Base-by-base conservation (phyloP, 257 asterid species). In the Solanum verrucosum region DNA sequence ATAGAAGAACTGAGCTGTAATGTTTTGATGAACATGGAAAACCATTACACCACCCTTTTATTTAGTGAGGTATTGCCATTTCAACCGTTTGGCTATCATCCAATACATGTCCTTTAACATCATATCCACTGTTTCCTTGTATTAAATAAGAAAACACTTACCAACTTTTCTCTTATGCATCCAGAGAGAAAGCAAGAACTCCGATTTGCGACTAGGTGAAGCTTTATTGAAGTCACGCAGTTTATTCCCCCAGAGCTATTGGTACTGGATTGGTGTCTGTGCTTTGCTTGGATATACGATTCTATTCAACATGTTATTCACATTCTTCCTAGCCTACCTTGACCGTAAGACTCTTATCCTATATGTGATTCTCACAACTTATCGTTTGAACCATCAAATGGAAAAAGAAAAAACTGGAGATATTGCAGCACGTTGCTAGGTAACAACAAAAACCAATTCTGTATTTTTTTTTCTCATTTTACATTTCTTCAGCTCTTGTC, bases 211-310 rank as follows among this genome's bases (percentile, higher is more conserved):
- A 31, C 87, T 96, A 23, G 99, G 99, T 70, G 89, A 93, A 92
- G 98, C 98, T 87, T 87, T 96, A 92, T 92, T 96, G 87, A 94
- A 93, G 91, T 90, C 98, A 73, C 98, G 96, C 90, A 93, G 96
- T 92, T 82, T 96, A 91, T 95, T 95, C 91, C 93, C 95, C 14
- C 93, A 95, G 90, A 92, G 95, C 89, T 95, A 94, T 91, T 96
- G 99, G 99, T 96, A 96, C 90, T 96, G 98, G 98, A 96, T 96
- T 87, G 99, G 99, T 52, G 91, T 96, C 67, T 98, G 96, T 86
- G 98, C 98, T 78, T 89, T 96, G 94, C 91, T 94, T 31, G 99
- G 98, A 86, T 96, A 95, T 77, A 95, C 98, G 34, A 84, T 93
- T 91, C 87, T 96, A 85, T 93, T 96, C 94, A 96, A 96, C 85